Base-by-base conservation (phyloP, 257 asterid species). In the Prunella vulgaris region DNA sequence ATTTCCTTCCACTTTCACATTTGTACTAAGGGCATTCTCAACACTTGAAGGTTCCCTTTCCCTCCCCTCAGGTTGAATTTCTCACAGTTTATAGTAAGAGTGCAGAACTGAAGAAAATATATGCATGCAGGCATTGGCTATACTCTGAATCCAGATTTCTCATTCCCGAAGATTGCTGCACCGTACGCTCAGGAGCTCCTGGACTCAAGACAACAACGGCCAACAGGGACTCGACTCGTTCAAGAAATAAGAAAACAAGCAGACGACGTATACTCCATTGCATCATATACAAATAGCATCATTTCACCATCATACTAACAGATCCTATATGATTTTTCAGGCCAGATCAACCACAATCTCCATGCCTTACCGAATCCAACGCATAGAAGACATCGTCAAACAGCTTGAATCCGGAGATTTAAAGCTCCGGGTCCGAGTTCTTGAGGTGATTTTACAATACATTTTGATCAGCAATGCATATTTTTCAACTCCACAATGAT, bases 101-200 rank as follows among this genome's bases (percentile, higher is more conserved):
- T 38, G 3, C 4, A 38, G 46, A 38, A 38, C 17, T 42, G 17
- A 42, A 42, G 18, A 4, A 17, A 42, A 12, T 42, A 42, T 3
- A 42, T 13, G 7, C 42, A 14, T 60, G 38, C 78, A 93, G 98
- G 98, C 38, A 93, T 90, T 10, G 98, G 98, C 67, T 90, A 90
- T 73, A 79, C 76, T 21, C 84, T 93, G 74, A 86, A 93, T 79
- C 97, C 98, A 2, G 71, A 90, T 17, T 93, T 93, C 77, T 93
- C 98, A 35, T 93, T 93, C 61, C 85, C 94, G 0, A 93, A 93
- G 84, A 90, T 93, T 72, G 97, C 97, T 33, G 95, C 98, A 54
- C 98, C 98, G 6, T 93, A 85, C 70, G 98, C 98, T 35, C 97
- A 93, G 94, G 98, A 93, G 83, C 94, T 93, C 54, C 76, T 93